Evolutionary conservation across 176 grass and related monocot genomes (phyloP).

Genomic region (Tillandsia fasciculata): DNA sequence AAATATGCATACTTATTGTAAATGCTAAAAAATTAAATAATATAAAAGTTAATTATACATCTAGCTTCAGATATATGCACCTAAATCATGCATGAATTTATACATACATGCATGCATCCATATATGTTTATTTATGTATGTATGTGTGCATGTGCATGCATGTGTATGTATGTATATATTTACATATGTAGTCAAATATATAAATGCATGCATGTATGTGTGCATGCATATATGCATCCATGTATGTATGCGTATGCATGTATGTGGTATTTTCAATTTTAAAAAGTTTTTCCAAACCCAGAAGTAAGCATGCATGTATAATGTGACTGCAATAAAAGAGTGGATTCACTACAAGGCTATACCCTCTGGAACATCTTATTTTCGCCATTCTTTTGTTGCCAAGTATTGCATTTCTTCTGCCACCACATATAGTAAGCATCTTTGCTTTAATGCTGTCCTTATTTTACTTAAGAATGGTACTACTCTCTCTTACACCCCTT

Average conservation of each 20-base stretch:
- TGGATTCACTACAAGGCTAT: not conserved
- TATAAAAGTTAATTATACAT: no score
- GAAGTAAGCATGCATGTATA: not conserved
- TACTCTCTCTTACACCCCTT: not conserved
- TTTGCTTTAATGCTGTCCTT: constrained; percentile 5
- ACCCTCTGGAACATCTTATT: not conserved
- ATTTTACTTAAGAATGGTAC: not conserved
- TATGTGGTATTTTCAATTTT: not conserved
- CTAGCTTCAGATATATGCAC: no score
- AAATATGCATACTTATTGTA: no score
- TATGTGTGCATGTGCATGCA: not conserved
- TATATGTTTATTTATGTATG: no score
- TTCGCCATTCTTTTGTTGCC: not conserved
- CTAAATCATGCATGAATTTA: no score
- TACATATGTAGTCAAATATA: not conserved
- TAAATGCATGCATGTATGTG: not conserved
- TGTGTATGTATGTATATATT: not conserved
- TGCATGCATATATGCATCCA: not conserved
- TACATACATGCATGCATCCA: no score
- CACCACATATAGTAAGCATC: not conserved
- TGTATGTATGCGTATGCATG: not conserved
- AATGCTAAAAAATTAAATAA: no score
- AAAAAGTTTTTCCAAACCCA: not conserved
- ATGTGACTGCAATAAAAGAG: constrained; percentile 1
- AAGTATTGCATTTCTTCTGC: not conserved